Evolutionary conservation across 306 rosid genomes (phyloP).

Genomic region (Macrotyloma uniflorum): DNA sequence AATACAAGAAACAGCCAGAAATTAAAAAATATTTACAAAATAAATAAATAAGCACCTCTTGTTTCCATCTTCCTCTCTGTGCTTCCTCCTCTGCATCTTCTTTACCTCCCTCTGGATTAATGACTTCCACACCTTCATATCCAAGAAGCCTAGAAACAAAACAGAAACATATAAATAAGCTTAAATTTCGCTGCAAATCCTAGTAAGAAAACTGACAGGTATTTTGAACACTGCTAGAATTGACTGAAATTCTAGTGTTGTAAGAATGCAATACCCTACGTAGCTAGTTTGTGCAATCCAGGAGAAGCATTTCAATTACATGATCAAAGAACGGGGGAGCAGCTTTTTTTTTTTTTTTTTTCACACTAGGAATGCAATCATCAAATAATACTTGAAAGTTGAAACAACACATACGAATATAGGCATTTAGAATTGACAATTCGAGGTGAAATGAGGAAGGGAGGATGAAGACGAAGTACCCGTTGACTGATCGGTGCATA

Average conservation of each 20-base stretch:
- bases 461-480: constrained; percentile 51
- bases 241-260: neutral
- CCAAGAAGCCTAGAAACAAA: constrained; percentile 66
- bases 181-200: constrained; percentile 21
- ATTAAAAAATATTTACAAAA: neutral
- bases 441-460: constrained; percentile 22
- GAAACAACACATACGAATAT: neutral
- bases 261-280: neutral
- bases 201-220: neutral
- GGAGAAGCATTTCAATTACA: constrained; percentile 7
- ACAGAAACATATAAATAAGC: constrained; percentile 23
- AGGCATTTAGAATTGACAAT: neutral
- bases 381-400: neutral
- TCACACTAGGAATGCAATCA: neutral
- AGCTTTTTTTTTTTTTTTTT: neutral
- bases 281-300: neutral
- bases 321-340: neutral
- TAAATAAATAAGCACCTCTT: constrained; percentile 58
- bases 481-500: constrained; percentile 91
- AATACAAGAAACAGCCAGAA: neutral
- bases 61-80: constrained; percentile 91
- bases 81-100: constrained; percentile 93
- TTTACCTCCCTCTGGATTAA: constrained; percentile 94
- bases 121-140: constrained; percentile 89
- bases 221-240: neutral